Evolutionary conservation across 2,329 filamentous ascomycete genomes (phyloP).

Genomic region (Ilyonectria sp.): DNA sequence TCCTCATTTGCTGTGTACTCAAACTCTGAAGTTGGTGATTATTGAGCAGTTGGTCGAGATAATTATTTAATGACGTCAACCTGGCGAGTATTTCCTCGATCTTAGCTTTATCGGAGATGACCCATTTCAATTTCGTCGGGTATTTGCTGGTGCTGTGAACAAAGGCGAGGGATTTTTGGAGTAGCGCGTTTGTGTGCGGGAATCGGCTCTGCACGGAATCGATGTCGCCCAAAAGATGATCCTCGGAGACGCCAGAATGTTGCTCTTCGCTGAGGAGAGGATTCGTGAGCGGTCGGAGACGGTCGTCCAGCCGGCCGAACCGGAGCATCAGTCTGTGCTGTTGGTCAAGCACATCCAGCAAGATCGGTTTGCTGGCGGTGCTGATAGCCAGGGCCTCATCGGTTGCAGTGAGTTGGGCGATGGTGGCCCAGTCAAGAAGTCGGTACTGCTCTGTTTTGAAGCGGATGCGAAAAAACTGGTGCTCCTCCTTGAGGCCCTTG

Average conservation of each 20-base stretch:
- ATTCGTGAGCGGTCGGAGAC: slow-evolving; percentile 9
- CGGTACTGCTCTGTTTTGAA: slow-evolving; percentile 22
- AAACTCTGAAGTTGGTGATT: slow-evolving; percentile 9
- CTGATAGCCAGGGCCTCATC: slow-evolving; percentile 13
- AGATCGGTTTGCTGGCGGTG: slow-evolving; percentile 7
- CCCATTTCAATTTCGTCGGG: slow-evolving; percentile 8
- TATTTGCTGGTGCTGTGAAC: slow-evolving; percentile 15
- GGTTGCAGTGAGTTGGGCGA: slow-evolving; percentile 10
- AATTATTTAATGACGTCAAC: slow-evolving; percentile 6
- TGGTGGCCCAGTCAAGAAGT: slow-evolving; percentile 17
- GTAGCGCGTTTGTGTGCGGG: slow-evolving; percentile 1
- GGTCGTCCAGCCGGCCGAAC: slow-evolving; percentile 13
- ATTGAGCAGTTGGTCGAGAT: slow-evolving; percentile 10
- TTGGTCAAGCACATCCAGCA: slow-evolving; percentile 14
- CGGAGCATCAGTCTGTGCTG: slow-evolving; percentile 17
- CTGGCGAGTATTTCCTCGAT: slow-evolving; percentile 12
- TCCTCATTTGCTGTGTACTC: slow-evolving; percentile 8
- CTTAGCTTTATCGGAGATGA: slow-evolving; percentile 15
- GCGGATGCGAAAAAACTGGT: slow-evolving; percentile 12
- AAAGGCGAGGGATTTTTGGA: slow-evolving; percentile 12
- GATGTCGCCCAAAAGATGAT: neutral
- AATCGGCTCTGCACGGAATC: slow-evolving; percentile 7
- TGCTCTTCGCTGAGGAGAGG: slow-evolving; percentile 9
- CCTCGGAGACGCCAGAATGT: neutral
- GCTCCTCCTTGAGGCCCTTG: slow-evolving; percentile 3